Evolutionary conservation across 2,329 filamentous ascomycete species (phyloP).

Genomic region (Monosporascus sp.): DNA sequence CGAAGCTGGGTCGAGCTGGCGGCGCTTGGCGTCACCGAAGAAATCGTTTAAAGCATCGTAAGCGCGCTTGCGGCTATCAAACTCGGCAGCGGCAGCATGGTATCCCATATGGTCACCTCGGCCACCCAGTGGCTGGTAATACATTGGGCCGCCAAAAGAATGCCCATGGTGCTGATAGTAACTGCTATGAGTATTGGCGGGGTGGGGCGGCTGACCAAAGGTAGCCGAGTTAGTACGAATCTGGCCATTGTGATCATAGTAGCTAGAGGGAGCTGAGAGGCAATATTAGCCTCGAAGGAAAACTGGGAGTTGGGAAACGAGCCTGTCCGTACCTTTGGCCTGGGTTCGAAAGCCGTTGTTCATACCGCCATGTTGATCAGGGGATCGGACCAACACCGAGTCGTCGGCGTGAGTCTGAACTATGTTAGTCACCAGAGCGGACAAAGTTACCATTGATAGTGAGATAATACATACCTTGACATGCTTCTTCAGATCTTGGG

Average conservation of each 20-base stretch:
- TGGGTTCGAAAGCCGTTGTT: slow-evolving; percentile 48
- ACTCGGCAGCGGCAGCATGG: slow-evolving; percentile 37
- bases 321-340: slow-evolving; percentile 45
- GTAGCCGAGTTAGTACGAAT: slow-evolving; percentile 53
- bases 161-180: slow-evolving; percentile 52
- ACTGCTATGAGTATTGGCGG: slow-evolving; percentile 52
- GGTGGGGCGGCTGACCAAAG: slow-evolving; percentile 45
- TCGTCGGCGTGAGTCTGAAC: slow-evolving; percentile 85
- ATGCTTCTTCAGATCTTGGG: slow-evolving; percentile 98
- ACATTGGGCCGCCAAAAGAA: slow-evolving; percentile 66
- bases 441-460: not conserved
- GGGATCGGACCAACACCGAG: slow-evolving; percentile 62
- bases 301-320: slow-evolving; percentile 16
- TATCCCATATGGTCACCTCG: slow-evolving; percentile 61
- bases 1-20: slow-evolving; percentile 82
- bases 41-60: slow-evolving; percentile 90
- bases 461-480: slow-evolving; percentile 61
- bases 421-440: slow-evolving; percentile 8
- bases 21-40: slow-evolving; percentile 87
- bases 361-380: slow-evolving; percentile 48
- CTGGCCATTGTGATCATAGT: slow-evolving; percentile 62
- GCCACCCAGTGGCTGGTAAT: slow-evolving; percentile 63
- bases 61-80: slow-evolving; percentile 76
- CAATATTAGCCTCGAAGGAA: slow-evolving; percentile 37
- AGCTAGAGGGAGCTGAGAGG: slow-evolving; percentile 47